Base-by-base conservation (phyloP, 1,284 basidiomycete species). In the Coniferiporia sulphurascens region DNA sequence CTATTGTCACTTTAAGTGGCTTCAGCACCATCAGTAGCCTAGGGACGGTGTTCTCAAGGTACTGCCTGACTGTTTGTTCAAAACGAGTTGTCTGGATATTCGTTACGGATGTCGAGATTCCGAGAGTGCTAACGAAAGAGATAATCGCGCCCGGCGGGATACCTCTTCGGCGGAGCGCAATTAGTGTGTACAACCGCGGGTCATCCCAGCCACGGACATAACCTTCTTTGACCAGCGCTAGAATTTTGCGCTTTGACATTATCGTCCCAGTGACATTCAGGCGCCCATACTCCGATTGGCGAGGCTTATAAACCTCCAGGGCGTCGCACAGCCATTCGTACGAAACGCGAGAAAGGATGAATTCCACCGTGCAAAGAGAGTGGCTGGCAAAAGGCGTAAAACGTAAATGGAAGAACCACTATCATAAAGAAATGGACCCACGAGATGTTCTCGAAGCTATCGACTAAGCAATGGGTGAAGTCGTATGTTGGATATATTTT, bases 251-350 rank as follows among this genome's bases (percentile, higher is more conserved):
- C 76, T 99, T 99, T 7, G 95, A 98, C 79, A 91, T 95, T 72
- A 99, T 88, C 13, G 96, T 96, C 22, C 97, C 97, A 66, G 97
- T 93, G 51, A 99, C 74, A 69, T 89, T 95, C 59, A 99, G 80
- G 56, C 97, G 86, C 34, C 97, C 97, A 68, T 95, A 99, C 73
- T 99, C 97, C 60, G 93, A 96, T 76, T 99, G 97, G 63, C 89
- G 88, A n/a, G 97, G 95, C 73, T 96, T 98, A 82, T 99, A 99
- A 1, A 99, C 89, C 64, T 92, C 90, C 35, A 99, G 78, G 1
- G 92, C 93, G 70, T 99, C 96, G 70, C 97, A 99, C 13, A 99
- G 82, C 97, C 97, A 99, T 69, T 99, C 97, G 73, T 99, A 99
- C 0, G 95, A 97, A 70, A 95, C 92, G 58, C 97, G 89, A 8